These are phyloP conservation scores for Calycina herbarum DNA, from an alignment of 2,329 filamentous ascomycete genomes.

Conservation along the genomic window DNA sequence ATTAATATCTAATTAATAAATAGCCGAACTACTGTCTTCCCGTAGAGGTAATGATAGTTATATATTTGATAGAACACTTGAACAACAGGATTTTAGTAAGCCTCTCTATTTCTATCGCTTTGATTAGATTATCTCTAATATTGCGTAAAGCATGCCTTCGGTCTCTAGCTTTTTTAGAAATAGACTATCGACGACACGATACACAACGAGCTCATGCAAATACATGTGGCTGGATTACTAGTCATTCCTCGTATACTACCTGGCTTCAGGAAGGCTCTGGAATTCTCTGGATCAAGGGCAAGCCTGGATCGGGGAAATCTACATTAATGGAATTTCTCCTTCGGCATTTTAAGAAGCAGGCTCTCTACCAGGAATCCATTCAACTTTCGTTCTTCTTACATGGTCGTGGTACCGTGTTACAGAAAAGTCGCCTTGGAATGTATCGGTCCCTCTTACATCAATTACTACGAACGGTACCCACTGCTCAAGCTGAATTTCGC, in stretches of 20 bases:
- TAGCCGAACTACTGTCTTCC: not conserved
- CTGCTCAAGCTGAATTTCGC: not conserved
- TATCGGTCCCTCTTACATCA: slow-evolving; percentile 40
- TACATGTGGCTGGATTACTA: slow-evolving; percentile 40
- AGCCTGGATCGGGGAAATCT: slow-evolving; percentile 44
- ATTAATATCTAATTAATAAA: not conserved
- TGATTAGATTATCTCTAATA: slow-evolving; percentile 1
- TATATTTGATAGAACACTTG: not conserved
- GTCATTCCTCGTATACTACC: slow-evolving; percentile 27
- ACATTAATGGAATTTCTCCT: slow-evolving; percentile 41
- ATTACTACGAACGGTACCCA: slow-evolving; percentile 15
- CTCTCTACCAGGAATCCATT: slow-evolving; percentile 11
- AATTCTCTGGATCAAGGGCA: slow-evolving; percentile 43
- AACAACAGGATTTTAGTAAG: not conserved
- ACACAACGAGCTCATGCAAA: slow-evolving; percentile 19
- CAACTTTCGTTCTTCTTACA: slow-evolving; percentile 43
- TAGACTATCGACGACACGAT: slow-evolving; percentile 30
- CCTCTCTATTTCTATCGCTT: not conserved
- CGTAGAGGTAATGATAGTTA: not conserved
- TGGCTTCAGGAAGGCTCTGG: slow-evolving; percentile 29
- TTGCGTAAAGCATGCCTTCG: not conserved
- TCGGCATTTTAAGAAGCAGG: slow-evolving; percentile 26
- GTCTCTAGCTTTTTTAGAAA: not conserved
- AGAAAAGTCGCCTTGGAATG: slow-evolving; percentile 39
- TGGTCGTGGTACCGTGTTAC: slow-evolving; percentile 36